These are phyloP conservation scores for Miscanthus lutarioriparius DNA, from an alignment of 176 grass and related monocot genomes.

Conservation along the genomic window DNA sequence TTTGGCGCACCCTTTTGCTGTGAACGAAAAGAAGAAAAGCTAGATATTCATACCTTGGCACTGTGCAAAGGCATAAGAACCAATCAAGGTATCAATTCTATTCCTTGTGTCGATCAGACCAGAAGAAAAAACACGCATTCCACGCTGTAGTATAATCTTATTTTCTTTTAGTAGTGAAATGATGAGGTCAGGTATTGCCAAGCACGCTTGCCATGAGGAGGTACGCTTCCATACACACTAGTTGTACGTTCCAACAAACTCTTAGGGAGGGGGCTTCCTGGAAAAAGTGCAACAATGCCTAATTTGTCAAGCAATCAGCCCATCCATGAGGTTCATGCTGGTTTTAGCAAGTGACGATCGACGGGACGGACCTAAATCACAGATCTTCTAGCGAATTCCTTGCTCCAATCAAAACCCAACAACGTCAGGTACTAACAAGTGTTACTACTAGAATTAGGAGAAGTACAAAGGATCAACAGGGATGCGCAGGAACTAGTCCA, in stretches of 20 bases:
- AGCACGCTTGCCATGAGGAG: neutral
- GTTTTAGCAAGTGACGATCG: neutral
- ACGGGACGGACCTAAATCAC: neutral
- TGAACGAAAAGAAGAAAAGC: conserved; percentile 1
- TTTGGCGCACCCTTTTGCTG: neutral
- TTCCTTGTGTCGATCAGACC: conserved; percentile 11
- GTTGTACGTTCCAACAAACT: neutral
- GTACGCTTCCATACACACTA: neutral
- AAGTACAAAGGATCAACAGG: neutral
- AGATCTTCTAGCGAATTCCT: neutral
- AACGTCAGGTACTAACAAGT: neutral
- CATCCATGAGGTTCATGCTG: neutral
- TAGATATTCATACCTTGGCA: neutral
- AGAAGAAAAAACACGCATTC: conserved; percentile 13
- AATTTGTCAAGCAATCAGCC: neutral
- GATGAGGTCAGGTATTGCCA: neutral
- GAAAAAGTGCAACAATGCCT: conserved; percentile 18
- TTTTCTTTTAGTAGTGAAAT: neutral
- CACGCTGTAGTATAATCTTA: neutral
- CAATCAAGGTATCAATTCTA: neutral
- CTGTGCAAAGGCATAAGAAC: conserved; percentile 12
- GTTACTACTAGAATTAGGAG: no score
- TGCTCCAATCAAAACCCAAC: neutral
- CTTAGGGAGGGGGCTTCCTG: conserved; percentile 9
- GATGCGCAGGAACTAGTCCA: neutral